Evolutionary conservation across 2,329 filamentous ascomycete genomes (phyloP), one percentile per base, ranked within the genome.

Genomic region (Hypoxylon sp.): DNA sequence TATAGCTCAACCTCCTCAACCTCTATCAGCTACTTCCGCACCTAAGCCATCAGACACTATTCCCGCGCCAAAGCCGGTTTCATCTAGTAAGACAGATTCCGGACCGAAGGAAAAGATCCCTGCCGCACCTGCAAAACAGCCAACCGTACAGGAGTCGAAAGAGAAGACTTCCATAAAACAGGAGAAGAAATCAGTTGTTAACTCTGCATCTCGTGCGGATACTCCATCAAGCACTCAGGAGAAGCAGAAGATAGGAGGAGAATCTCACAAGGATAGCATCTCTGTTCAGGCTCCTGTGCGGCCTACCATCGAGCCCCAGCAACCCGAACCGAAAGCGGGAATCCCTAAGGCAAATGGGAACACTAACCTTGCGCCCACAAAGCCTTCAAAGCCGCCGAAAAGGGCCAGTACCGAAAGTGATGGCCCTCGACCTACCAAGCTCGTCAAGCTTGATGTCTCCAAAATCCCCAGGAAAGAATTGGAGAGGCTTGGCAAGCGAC

Each of bases 381-480:
- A 76, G 43, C 6, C 59, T 25, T 30, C 69, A 0, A 74, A 67
- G 45, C 45, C 67, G 25, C 59, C 70, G 2, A 79, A 79, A 55
- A 72, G 77, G 3, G 62, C 72, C 4, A 78, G 75, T 25, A 73
- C 73, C 4, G 77, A 78, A 45, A 72, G 69, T 28, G 75, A 76
- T 17, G 69, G 73, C 5, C 60, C 66, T 9, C 72, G 76, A 10
- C 76, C 76, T 14, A 74, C 72, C 5, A 79, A 79, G 69, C 71
- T 79, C 5, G 63, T 79, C n/a, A 78, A 77, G 60, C 72, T 79
- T 10, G 63, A 77, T 19, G 78, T 75, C 5, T 75, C 74, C 38
- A 69, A 45, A 7, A 73, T 79, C 10, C 69, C 72, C 1, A 53
- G 61, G 21, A 69, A 65, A 19, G 64, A 67, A n/a, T 63, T 77